These are phyloP conservation scores for Kodamaea sp. DNA, from an alignment of 1,139 yeast species.

Conservation along the genomic window DNA sequence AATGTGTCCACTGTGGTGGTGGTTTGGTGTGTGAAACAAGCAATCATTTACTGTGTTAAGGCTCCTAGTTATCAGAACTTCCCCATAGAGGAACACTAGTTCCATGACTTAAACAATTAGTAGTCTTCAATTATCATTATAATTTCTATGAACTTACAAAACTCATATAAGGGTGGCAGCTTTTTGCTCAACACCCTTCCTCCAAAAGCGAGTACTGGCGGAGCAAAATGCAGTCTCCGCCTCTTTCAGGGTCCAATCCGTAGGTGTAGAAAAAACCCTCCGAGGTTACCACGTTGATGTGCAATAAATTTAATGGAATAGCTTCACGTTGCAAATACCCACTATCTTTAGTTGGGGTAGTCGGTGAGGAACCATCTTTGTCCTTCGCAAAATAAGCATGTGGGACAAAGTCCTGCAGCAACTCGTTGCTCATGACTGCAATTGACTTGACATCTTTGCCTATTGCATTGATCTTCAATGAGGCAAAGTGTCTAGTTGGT, in stretches of 20 bases:
- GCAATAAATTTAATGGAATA: slow-evolving; percentile 53
- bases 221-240: slow-evolving; percentile 87
- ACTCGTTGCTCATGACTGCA: slow-evolving; percentile 54
- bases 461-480: slow-evolving; percentile 74
- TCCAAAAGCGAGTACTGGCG: slow-evolving; percentile 62
- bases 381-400: slow-evolving; percentile 30
- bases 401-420: slow-evolving; percentile 41
- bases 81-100: too few relatives aligned
- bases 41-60: too few relatives aligned
- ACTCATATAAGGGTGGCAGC: too few relatives aligned
- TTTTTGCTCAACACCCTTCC: too few relatives aligned
- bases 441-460: slow-evolving; percentile 63
- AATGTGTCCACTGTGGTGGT: too few relatives aligned
- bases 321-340: slow-evolving; percentile 4
- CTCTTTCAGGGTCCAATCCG: slow-evolving; percentile 83
- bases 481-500: slow-evolving; percentile 93
- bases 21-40: too few relatives aligned
- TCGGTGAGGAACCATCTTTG: slow-evolving; percentile 10
- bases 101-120: too few relatives aligned
- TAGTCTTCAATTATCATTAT: too few relatives aligned
- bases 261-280: slow-evolving; percentile 87
- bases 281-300: slow-evolving; percentile 78
- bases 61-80: too few relatives aligned
- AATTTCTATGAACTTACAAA: too few relatives aligned
- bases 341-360: slow-evolving; percentile 15